Percentiles rank a stretch among this genome's conserved stretches.
Evolutionary conservation across 805 yeast genomes (phyloP).

Genomic region (Isabelozyma pseudorhagii): DNA sequence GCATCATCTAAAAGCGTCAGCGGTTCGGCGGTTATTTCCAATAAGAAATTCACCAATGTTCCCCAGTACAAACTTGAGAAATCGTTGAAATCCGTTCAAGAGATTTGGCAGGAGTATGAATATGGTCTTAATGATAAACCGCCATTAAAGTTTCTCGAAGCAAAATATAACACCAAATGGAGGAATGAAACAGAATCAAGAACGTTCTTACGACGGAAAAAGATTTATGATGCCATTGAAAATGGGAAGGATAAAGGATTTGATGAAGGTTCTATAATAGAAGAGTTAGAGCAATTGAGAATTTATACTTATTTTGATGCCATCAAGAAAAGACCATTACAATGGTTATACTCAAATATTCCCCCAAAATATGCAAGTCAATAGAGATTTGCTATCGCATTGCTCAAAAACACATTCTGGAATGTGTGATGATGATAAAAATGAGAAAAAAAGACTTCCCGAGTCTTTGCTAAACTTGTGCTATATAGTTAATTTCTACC

Average conservation of each 20-base stretch:
- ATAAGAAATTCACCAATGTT: background rate
- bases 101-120: slow-evolving; percentile 57
- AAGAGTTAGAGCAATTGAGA: slow-evolving; percentile 46
- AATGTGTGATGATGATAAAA: background rate
- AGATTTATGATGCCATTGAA: slow-evolving; percentile 54
- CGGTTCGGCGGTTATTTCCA: background rate
- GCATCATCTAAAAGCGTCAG: slow-evolving; percentile 2
- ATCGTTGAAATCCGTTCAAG: slow-evolving; percentile 37
- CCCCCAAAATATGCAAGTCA: slow-evolving; percentile 16
- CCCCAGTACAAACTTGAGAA: slow-evolving; percentile 18
- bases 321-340: slow-evolving; percentile 29
- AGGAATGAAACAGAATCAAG: slow-evolving; percentile 53
- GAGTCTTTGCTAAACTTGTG: background rate
- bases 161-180: slow-evolving; percentile 52
- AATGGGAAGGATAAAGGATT: slow-evolving; percentile 45
- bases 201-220: slow-evolving; percentile 51
- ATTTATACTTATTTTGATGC: slow-evolving; percentile 37
- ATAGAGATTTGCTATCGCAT: background rate
- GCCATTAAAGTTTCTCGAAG: slow-evolving; percentile 47
- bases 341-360: slow-evolving; percentile 27
- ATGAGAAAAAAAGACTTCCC: background rate
- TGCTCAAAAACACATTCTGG: background rate
- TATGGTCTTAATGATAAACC: slow-evolving; percentile 52
- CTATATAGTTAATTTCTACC: background rate
- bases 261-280: slow-evolving; percentile 39